Evolutionary conservation across 257 asterid species (phyloP).

Genomic region (Plectranthus barbatus): DNA sequence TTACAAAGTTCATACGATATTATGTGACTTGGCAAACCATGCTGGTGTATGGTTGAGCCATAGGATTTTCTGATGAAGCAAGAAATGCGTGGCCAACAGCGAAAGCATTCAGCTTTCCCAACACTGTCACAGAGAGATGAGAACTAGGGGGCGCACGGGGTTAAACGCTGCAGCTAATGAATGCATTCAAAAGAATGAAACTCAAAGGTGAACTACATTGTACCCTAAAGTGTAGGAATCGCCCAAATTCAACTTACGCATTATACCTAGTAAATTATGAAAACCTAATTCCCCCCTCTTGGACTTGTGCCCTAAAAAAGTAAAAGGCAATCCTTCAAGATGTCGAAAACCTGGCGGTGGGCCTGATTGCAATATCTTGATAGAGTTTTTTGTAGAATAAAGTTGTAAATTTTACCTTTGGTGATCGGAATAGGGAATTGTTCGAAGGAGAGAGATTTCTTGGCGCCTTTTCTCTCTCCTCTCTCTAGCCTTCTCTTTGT

Average conservation of each 20-base stretch:
- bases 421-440: slow-evolving; percentile 70
- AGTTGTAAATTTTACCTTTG: slow-evolving; percentile 45
- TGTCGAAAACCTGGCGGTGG: neutral
- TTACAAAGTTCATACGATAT: too few species aligned
- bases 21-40: too few species aligned
- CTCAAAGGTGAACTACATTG: neutral
- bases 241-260: too few species aligned
- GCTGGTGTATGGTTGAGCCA: too few species aligned
- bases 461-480: slow-evolving; percentile 78
- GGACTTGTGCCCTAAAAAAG: neutral
- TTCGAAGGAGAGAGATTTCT: slow-evolving; percentile 66
- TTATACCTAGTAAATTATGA: neutral
- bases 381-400: too few species aligned
- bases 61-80: too few species aligned
- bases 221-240: too few species aligned
- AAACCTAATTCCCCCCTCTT: neutral
- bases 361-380: neutral
- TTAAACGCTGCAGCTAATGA: too few species aligned
- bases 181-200: too few species aligned
- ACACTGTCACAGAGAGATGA: too few species aligned
- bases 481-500: slow-evolving; percentile 56
- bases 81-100: too few species aligned
- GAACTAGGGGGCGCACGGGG: too few species aligned
- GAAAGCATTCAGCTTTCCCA: neutral
- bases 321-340: neutral